These are phyloP conservation scores for Naegleria fowleri DNA, from an alignment of 208 protist genomes.

Conservation along the genomic window DNA sequence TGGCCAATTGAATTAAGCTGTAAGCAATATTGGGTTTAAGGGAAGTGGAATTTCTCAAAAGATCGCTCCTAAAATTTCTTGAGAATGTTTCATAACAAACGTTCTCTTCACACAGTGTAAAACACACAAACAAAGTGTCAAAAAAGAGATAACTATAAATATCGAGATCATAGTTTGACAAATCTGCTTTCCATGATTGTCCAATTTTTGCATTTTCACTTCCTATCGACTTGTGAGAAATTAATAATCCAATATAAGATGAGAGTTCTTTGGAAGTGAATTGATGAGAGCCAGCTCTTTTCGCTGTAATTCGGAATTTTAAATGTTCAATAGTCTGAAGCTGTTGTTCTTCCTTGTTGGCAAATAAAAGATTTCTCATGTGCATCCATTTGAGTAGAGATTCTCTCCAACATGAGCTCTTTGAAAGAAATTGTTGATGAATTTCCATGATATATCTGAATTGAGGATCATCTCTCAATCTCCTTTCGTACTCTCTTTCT, in stretches of 20 bases:
- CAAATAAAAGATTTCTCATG: neutral
- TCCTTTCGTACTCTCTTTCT: neutral
- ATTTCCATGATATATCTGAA: neutral
- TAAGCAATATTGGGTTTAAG: neutral
- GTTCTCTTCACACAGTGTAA: neutral
- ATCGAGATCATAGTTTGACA: neutral
- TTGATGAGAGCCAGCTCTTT: neutral
- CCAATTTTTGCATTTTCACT: neutral
- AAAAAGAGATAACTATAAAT: neutral
- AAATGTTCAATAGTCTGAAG: neutral
- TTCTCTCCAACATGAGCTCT: neutral
- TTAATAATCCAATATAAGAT: neutral
- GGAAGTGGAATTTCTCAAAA: neutral
- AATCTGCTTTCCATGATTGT: neutral
- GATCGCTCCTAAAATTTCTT: neutral
- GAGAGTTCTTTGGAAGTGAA: neutral
- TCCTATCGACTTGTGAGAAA: neutral
- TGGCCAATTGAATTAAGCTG: neutral
- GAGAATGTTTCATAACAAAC: neutral
- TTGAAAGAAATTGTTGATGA: neutral
- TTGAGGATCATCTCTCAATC: neutral
- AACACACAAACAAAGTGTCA: neutral
- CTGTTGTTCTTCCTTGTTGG: neutral
- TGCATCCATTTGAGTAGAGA: neutral
- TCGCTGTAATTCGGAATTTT: neutral